Base-by-base conservation (phyloP, 23 red algal genomes). In the Gracilaria domingensis region DNA sequence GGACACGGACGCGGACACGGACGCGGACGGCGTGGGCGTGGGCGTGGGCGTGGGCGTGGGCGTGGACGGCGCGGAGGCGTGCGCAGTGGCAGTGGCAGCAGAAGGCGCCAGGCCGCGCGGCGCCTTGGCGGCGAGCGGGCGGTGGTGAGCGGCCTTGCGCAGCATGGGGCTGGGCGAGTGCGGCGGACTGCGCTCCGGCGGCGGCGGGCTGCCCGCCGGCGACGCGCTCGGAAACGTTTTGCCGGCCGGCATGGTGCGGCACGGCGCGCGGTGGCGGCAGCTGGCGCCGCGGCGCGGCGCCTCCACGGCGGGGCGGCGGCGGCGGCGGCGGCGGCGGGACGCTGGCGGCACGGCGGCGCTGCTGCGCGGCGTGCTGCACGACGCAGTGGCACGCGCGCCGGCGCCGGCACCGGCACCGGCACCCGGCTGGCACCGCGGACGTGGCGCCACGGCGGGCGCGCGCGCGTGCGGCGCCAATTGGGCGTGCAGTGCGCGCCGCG, bases 41-140 rank as follows among this genome's bases (percentile, higher is more conserved):
- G 5, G 38, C 67, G 67, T n/a, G 13, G 62, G 62, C 2, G 26
- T 29, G 8, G 62, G 33, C 7, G 62, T 34, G 5, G 5, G 2
- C 8, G 62, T 21, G 16, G 62, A 2, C 6, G 62, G 0, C 1
- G 26, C 1, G 11, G 62, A 2, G 11, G 26, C 11, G 8, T 11
- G 2, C 2, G 62, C 2, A 2, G 16, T 1, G 18, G 67, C 35
- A 37, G 67, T 73, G 33, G 67, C 3, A 12, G 34, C 23, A 12
- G 67, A 73, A 4, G 38, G 33, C 38, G 13, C 67, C 67, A 73
- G 20, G 1, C 67, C 67, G 35, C 67, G 67, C 35, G 67, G 67
- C 38, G 67, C 67, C 35, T 73, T 73, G 1, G 67, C 67, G 7
- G 67, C 67, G 2, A 73, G 21, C 35, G 67, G 67, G 20, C 67